A percentile compares a stretch with the other conserved stretches of the same genome.
Conservation (phyloP, 768 basidiomycete species). For the Lactifluus subvellereus region DNA sequence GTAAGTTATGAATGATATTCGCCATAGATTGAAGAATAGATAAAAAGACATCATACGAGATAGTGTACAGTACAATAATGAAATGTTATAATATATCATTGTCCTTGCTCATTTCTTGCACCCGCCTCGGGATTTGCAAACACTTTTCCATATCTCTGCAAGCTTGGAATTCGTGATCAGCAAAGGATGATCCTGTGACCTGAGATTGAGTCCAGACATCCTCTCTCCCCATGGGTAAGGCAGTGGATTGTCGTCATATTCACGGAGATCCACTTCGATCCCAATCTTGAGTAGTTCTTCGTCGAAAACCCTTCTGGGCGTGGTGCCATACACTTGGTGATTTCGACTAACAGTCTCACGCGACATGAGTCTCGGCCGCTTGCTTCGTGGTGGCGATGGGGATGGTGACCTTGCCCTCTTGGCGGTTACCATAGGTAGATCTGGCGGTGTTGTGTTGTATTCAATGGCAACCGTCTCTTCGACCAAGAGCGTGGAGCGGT, state of each 20-base stretch:
- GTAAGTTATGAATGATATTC: constrained; percentile 37
- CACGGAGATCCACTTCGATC: constrained; percentile 8
- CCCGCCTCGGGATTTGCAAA: constrained; percentile 18
- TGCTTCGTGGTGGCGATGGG: not conserved
- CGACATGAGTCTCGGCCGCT: constrained; percentile 10
- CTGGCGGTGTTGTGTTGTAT: not conserved
- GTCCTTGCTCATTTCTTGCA: not conserved
- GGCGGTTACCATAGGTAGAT: not conserved
- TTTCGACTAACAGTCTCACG: not conserved
- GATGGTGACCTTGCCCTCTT: constrained; percentile 8
- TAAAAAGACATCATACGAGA: not conserved
- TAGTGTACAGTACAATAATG: not conserved
- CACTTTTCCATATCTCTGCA: constrained; percentile 14
- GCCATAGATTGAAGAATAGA: constrained; percentile 7
- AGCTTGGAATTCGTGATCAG: constrained; percentile 12
- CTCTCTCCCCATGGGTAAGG: constrained; percentile 6
- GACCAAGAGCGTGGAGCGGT: not conserved
- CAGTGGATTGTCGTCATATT: constrained; percentile 9
- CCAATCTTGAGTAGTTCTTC: constrained; percentile 8
- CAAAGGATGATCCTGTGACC: not conserved
- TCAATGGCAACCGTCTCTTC: not conserved
- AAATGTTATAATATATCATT: not conserved
- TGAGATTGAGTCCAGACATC: not conserved
- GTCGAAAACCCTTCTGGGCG: not conserved
- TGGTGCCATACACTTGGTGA: not conserved